Evolutionary conservation across 2,329 filamentous ascomycete genomes (phyloP), one percentile per base, ranked within the genome.

Genomic region (Diaporthe aspalathi): DNA sequence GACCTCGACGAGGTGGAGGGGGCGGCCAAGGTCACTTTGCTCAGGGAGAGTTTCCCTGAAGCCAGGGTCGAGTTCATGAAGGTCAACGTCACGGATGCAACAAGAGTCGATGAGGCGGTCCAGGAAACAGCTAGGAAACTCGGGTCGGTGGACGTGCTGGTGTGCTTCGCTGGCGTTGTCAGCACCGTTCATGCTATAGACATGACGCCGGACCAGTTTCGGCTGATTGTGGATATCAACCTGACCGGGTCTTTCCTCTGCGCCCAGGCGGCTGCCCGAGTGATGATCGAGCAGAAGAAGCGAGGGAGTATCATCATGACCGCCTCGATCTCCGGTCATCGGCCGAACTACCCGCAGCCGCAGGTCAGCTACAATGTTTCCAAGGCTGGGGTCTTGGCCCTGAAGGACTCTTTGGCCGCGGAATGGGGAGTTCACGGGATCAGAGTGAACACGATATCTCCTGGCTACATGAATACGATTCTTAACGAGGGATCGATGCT

Each of bases 401-500:
- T 94, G 74, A 90, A 89, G 63, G 88, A 86, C 74, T 90, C 85
- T 45, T 80, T 94, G 20, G 92, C 92, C 0, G 91, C 90, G 0
- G 93, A 95, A 79, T 94, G 92, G 92, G 90, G 90, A 1, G 81
- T 83, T 1, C 86, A 91, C 77, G 92, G 93, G 0, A 93, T 95
- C 72, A 81, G 91, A 3, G 90, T 92, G 6, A 94, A 95, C 75
- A 88, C 85, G 22, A 85, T 95, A 54, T 90, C 86, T 49, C 93
- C 93, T 0, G 92, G 92, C 0, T 94, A 94, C 75, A 93, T 94
- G 89, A 92, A 93, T 76, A 94, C 92, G 0, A 88, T 93, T 16
- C 80, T 94, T 60, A 94, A 94, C 76, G 90, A 90, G 72, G 90
- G 91, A 0, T 85, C 87, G 9, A 88, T 87, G 0, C 78, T 93